Percentiles rank a stretch among this genome's conserved stretches.
phyloP scores from a whole-genome alignment of 345 rosid genomes.

The Viola odorata region DNA sequence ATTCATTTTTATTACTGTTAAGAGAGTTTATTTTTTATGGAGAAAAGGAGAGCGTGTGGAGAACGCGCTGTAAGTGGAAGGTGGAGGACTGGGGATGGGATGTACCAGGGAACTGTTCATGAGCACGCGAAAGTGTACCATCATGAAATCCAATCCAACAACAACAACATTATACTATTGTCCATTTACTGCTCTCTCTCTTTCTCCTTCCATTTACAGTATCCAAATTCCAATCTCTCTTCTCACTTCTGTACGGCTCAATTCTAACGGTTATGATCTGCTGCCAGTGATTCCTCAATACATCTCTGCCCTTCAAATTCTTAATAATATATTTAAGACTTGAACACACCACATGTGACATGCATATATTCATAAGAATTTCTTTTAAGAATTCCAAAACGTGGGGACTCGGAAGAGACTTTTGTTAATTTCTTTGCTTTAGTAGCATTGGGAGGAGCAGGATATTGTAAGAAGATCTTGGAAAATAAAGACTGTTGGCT shows the following conservation, averaged over 20 bases:
- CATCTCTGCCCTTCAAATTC: constrained; percentile 16
- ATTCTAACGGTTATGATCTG: constrained; percentile 5
- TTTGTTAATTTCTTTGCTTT: too few relatives aligned
- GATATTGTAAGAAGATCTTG: too few relatives aligned
- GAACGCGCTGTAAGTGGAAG: neutral
- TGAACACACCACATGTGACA: too few relatives aligned
- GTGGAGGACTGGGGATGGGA: constrained; percentile 14
- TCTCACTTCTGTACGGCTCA: neutral
- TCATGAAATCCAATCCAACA: constrained; percentile 1
- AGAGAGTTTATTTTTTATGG: too few relatives aligned
- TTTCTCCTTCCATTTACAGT: constrained; percentile 10
- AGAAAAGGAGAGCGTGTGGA: neutral
- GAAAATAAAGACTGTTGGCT: too few relatives aligned
- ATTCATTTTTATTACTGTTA: too few relatives aligned
- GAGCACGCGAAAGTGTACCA: constrained; percentile 29
- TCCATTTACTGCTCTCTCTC: constrained; percentile 13
- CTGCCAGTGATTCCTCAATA: fast-evolving
- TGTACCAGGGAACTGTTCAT: constrained; percentile 26
- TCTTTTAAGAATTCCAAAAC: too few relatives aligned
- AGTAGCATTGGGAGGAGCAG: too few relatives aligned
- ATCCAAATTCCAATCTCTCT: neutral
- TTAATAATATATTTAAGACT: too few relatives aligned
- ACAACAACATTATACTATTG: constrained; percentile 27
- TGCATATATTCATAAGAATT: too few relatives aligned
- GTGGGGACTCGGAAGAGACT: too few relatives aligned